Percentiles rank a stretch among this genome's conserved stretches.
These are phyloP conservation scores for Cryptococcus sp. DNA, from an alignment of 1,284 basidiomycete species.

Conservation along the genomic window DNA sequence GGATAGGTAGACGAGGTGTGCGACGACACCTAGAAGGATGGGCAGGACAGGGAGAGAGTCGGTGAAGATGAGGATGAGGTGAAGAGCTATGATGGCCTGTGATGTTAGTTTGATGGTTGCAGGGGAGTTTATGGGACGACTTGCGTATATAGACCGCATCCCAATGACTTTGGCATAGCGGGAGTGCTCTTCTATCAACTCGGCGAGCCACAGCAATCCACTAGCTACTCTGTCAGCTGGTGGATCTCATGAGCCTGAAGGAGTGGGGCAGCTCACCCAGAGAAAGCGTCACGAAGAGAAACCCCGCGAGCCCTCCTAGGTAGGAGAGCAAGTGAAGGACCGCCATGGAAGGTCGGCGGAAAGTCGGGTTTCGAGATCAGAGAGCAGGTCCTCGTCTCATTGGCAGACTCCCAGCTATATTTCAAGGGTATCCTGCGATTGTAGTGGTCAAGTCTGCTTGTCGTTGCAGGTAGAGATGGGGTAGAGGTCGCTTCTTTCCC, in stretches of 20 bases:
- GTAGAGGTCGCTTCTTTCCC: too few relatives aligned
- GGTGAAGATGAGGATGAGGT: constrained; percentile 67
- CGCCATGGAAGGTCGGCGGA: constrained; percentile 12
- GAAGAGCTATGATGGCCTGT: constrained; percentile 72
- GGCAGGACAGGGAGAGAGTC: constrained; percentile 72
- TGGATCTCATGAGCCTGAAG: background rate
- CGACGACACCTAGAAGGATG: constrained; percentile 69
- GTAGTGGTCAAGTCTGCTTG: too few relatives aligned
- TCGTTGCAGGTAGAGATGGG: too few relatives aligned
- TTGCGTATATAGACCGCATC: constrained; percentile 74
- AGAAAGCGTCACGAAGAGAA: constrained; percentile 72
- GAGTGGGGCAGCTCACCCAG: constrained; percentile 54
- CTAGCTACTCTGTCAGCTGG: constrained; percentile 58
- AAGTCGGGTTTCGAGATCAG: too few relatives aligned
- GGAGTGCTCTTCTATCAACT: constrained; percentile 89
- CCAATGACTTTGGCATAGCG: constrained; percentile 70
- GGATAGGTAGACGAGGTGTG: constrained; percentile 80
- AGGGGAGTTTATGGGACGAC: constrained; percentile 41
- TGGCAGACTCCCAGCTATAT: too few relatives aligned
- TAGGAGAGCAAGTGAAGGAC: constrained; percentile 51
- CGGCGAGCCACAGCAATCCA: constrained; percentile 84
- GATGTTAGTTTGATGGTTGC: constrained; percentile 4
- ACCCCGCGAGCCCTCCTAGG: constrained; percentile 60
- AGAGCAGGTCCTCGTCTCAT: too few relatives aligned
- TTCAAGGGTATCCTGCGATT: too few relatives aligned